These are phyloP conservation scores for Serendipita indica DNA, from an alignment of 768 basidiomycete genomes.

Conservation along the genomic window DNA sequence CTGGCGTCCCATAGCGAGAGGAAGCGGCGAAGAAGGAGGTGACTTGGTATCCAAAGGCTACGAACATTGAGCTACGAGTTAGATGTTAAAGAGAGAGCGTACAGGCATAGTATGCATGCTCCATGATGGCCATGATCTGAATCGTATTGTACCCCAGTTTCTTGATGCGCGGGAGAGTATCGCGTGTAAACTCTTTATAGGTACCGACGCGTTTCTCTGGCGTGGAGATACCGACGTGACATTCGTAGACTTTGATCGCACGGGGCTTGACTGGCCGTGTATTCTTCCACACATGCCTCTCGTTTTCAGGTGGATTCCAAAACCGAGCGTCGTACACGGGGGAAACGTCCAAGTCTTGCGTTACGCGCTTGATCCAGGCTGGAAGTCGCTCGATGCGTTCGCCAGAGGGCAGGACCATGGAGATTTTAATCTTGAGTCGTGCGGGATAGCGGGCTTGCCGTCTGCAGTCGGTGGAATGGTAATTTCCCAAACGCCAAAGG, in stretches of 20 bases:
- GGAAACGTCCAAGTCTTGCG: constrained; percentile 80
- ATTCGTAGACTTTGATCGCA: constrained; percentile 80
- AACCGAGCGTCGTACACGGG: constrained; percentile 94
- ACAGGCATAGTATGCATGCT: constrained; percentile 97
- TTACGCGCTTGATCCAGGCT: constrained; percentile 89
- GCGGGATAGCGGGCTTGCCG: constrained; percentile 72
- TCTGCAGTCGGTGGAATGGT: constrained; percentile 47
- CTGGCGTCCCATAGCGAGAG: constrained; percentile 90
- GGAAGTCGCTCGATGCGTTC: constrained; percentile 83
- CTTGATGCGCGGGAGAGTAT: constrained; percentile 76
- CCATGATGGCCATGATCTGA: constrained; percentile 97
- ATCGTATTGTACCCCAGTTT: constrained; percentile 92
- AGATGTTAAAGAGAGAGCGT: constrained; percentile 23
- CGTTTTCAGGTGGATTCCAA: constrained; percentile 78
- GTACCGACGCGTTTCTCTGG: constrained; percentile 76
- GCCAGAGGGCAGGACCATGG: constrained; percentile 70
- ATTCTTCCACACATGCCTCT: constrained; percentile 74
- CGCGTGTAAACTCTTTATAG: constrained; percentile 85
- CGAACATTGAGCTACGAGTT: no score
- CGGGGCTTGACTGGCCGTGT: constrained; percentile 48
- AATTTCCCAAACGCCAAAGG: constrained; percentile 85
- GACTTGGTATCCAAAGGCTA: constrained; percentile 96
- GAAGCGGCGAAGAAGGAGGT: constrained; percentile 95
- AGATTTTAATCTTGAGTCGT: constrained; percentile 96
- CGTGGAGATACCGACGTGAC: constrained; percentile 94